Percentiles rank a stretch among this genome's conserved stretches.
These are phyloP conservation scores for Colletotrichum sidae DNA, from an alignment of 2,329 filamentous ascomycete genomes.

Conservation along the genomic window DNA sequence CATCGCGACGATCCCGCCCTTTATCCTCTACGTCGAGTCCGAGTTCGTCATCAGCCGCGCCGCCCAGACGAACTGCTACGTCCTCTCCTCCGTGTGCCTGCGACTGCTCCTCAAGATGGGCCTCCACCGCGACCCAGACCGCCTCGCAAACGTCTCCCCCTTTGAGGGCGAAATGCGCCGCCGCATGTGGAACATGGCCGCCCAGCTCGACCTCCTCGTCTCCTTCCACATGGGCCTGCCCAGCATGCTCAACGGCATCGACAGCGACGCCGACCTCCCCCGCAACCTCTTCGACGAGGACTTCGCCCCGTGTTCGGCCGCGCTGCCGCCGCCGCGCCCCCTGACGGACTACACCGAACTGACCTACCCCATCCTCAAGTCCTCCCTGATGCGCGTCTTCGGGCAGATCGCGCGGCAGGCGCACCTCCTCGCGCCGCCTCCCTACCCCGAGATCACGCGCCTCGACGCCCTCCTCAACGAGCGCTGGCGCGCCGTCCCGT, in stretches of 20 bases:
- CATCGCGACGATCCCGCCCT: conserved; percentile 60
- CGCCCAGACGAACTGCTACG: conserved; percentile 65
- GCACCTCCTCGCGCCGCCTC: conserved; percentile 59
- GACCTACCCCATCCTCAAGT: conserved; percentile 66
- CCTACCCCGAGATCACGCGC: conserved; percentile 61
- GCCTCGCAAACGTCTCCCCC: conserved; percentile 60
- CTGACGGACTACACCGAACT: conserved; percentile 69
- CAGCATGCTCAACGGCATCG: conserved; percentile 71
- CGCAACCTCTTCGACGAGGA: conserved; percentile 75
- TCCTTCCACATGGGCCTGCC: conserved; percentile 77
- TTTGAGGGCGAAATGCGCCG: conserved; percentile 67
- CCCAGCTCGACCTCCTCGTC: conserved; percentile 72
- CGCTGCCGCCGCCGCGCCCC: conserved; percentile 68
- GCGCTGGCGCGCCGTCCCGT: conserved; percentile 58
- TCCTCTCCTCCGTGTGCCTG: conserved; percentile 62
- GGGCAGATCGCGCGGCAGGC: conserved; percentile 62
- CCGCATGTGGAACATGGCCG: conserved; percentile 64
- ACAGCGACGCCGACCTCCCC: conserved; percentile 71
- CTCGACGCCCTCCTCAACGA: conserved; percentile 60
- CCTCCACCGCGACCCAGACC: conserved; percentile 66
- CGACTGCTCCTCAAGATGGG: conserved; percentile 70
- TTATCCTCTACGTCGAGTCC: conserved; percentile 64
- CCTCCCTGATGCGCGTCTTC: conserved; percentile 59
- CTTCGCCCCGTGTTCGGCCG: conserved; percentile 65
- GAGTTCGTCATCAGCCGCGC: conserved; percentile 64